Base-by-base conservation (phyloP, 2,329 filamentous ascomycete species). In the Tolypocladium guangdongense region DNA sequence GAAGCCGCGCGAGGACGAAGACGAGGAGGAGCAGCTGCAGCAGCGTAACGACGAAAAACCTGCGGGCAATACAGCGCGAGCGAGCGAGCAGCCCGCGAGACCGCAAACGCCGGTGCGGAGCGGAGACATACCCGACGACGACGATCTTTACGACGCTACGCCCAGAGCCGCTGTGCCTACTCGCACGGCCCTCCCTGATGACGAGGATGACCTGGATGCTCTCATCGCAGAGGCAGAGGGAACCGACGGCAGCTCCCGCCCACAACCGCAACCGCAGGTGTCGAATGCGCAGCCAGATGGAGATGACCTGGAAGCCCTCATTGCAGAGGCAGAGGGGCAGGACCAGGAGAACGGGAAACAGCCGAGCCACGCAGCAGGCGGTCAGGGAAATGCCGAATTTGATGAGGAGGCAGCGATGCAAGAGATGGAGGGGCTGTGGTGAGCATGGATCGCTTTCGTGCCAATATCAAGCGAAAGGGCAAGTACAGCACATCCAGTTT, bases 351-450 rank as follows among this genome's bases (percentile, higher is more conserved):
- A 43, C 8, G 54, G 49, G 24, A 24, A 8, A 30, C 52, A 49
- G 55, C 47, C 33, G 43, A 52, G 38, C 51, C 47, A 43, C 16
- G 6, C 37, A 24, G 4, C 47, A 11, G 50, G 35, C n/a, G n/a
- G 7, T 50, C 18, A 30, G 59, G 66, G 5, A 47, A 36, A 14
- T 35, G 12, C 75, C 37, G 67, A 73, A 27, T 83, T 80, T 64
- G 78, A 75, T 1, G 83, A 84, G 52, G 83, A 86, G 67, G 84
- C 82, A 55, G 83, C 78, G 1, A 84, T 90, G 81, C 81, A 78
- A 38, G 81, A 81, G 57, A 80, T 82, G 77, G 78, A 78, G 41
- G 78, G 74, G 0, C 57, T 80, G 27, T 81, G 76, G 76, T 78
- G n/a, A 49, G 35, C 49, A 0, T 49, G n/a, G n/a, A 14, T 12